phyloP scores from a whole-genome alignment of 1,139 yeast species.

The Protomyces inundatus region DNA sequence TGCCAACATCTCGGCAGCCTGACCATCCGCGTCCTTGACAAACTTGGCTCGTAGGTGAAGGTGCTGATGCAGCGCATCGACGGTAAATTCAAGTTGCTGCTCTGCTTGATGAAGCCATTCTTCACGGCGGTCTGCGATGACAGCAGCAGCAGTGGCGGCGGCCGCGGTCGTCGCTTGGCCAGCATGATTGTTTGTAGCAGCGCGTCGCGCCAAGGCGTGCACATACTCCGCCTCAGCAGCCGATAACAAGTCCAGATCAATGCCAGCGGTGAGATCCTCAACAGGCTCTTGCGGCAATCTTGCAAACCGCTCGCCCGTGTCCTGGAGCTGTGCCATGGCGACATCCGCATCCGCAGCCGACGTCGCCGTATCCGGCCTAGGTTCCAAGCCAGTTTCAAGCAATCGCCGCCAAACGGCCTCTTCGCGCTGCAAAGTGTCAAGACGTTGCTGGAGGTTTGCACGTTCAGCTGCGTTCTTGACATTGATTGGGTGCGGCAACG shows the following conservation, averaged over 20 bases:
- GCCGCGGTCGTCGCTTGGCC: not conserved
- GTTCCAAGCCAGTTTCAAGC: not conserved
- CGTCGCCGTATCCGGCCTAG: conserved; percentile 13
- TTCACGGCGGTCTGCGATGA: not conserved
- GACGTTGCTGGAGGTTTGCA: conserved; percentile 45
- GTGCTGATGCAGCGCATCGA: conserved; percentile 30
- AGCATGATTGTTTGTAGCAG: conserved; percentile 14
- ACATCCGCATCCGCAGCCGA: not conserved
- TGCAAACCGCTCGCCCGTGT: conserved; percentile 5
- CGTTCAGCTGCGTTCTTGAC: conserved; percentile 48
- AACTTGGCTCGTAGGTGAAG: conserved; percentile 27
- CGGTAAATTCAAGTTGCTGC: conserved; percentile 27
- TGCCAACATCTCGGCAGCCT: conserved; percentile 27
- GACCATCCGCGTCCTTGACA: conserved; percentile 25
- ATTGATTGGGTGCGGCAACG: conserved; percentile 56
- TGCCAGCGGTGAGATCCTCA: not conserved
- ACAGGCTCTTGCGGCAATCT: conserved; percentile 4
- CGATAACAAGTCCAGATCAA: conserved; percentile 22
- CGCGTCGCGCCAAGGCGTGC: conserved; percentile 1
- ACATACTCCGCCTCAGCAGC: conserved; percentile 31
- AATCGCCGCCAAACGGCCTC: conserved; percentile 25
- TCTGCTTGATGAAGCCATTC: conserved; percentile 23
- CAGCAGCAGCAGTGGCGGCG: not conserved
- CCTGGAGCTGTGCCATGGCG: not conserved
- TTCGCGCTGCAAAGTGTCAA: conserved; percentile 34